Base-by-base conservation (phyloP, 805 yeast genomes). In the Geotrichum ghanense region DNA sequence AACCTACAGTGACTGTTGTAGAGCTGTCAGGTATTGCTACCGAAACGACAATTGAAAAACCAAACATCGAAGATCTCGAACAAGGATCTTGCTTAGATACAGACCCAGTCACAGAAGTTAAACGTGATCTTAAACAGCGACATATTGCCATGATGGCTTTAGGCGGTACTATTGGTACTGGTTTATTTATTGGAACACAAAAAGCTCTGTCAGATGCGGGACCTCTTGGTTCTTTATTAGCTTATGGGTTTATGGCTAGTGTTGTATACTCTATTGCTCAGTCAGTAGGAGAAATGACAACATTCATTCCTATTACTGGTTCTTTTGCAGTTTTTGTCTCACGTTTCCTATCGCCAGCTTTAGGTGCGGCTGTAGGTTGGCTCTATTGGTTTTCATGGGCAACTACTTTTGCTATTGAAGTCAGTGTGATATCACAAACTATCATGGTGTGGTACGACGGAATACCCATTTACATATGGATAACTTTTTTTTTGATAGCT, bases 151-250 rank as follows among this genome's bases (percentile, higher is more conserved):
- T 81, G 77, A 79, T 83, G 55, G 83, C 89, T 24, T 66, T 83
- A 43, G 88, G 86, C 45, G 84, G 88, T 45, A 83, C 86, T 47
- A 78, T 82, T 48, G 92, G 90, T 57, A 82, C 89, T 14, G 79
- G 79, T 34, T 56, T 75, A 39, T 75, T 72, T 53, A 56, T 74
- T 27, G 73, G 77, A 19, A 69, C 75, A 0, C 77, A 78, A 19
- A 68, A 67, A 37, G 67, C 78, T 9, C 63, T 78, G 45, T 65
- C 68, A 23, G 62, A 52, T 9, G 78, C 76, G 42, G 79, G 79
- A 5, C 77, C 78, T 10, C 76, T 73, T 3, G 69, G 79, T 2
- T 59, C 76, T 56, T 60, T 78, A 40, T 62, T 78, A 41, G 70
- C 75, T 43, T 78, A 71, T 51, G 51, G 66, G 6, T 58, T 76